A percentile compares a stretch with the other conserved stretches of the same genome.
Evolutionary conservation across 1,284 basidiomycete genomes (phyloP).

Genomic region (Phellopilus nigrolimitatus): DNA sequence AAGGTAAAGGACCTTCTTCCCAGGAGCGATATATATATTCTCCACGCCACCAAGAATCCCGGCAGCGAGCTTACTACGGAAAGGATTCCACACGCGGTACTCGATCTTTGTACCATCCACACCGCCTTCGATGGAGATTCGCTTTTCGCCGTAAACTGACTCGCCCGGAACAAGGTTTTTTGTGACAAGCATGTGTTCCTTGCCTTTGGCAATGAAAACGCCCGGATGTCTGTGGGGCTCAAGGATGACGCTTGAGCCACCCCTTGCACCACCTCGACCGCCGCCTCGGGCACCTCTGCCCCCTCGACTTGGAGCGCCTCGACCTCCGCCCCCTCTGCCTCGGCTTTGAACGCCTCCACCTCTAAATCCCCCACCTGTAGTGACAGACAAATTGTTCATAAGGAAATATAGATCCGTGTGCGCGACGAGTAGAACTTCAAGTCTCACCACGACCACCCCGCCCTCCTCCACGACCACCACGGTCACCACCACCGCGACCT

Average conservation of each 20-base stretch:
- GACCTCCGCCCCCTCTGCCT: slow-evolving; percentile 37
- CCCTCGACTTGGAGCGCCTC: slow-evolving; percentile 42
- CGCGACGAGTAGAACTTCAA: slow-evolving; percentile 20
- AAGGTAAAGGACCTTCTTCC: slow-evolving; percentile 95
- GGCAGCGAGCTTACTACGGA: slow-evolving; percentile 95
- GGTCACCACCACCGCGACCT: slow-evolving; percentile 29
- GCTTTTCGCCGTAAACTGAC: slow-evolving; percentile 98
- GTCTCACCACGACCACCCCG: slow-evolving; percentile 22
- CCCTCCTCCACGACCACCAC: slow-evolving; percentile 30
- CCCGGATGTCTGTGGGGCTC: slow-evolving; percentile 96
- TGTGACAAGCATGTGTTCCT: slow-evolving; percentile 96
- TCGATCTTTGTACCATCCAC: slow-evolving; percentile 87
- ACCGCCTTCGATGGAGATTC: slow-evolving; percentile 78
- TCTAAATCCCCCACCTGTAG: slow-evolving; percentile 30
- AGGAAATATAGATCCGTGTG: background rate
- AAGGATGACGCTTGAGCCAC: slow-evolving; percentile 83
- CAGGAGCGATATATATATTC: slow-evolving; percentile 90
- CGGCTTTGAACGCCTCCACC: slow-evolving; percentile 31
- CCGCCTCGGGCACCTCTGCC: slow-evolving; percentile 48
- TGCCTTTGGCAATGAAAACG: slow-evolving; percentile 91
- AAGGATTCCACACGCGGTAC: slow-evolving; percentile 99
- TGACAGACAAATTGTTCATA: background rate
- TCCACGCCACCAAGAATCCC: slow-evolving; percentile 96
- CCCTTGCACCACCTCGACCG: slow-evolving; percentile 62
- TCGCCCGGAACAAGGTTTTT: slow-evolving; percentile 98